These are phyloP conservation scores for Komagataella pastoris DNA, from an alignment of 805 yeast species.

Conservation along the genomic window DNA sequence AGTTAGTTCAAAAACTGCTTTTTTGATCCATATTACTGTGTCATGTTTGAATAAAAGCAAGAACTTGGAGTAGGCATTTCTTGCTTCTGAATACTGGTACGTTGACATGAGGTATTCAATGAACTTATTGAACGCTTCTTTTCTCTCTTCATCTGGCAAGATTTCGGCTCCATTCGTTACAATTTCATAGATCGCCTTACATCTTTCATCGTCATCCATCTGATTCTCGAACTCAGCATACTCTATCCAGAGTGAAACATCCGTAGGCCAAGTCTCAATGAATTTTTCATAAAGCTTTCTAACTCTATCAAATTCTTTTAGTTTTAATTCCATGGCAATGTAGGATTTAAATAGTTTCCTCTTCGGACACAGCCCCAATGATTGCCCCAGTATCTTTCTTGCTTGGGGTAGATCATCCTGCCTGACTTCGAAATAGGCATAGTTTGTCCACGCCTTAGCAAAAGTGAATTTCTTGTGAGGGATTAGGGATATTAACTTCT, in stretches of 20 bases:
- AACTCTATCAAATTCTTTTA: constrained; percentile 75
- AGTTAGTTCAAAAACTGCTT: constrained; percentile 60
- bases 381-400: constrained; percentile 57
- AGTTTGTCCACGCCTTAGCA: constrained; percentile 61
- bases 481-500: constrained; percentile 29
- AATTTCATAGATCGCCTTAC: constrained; percentile 46
- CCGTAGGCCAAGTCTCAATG: constrained; percentile 32
- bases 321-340: constrained; percentile 47
- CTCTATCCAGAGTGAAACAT: constrained; percentile 37
- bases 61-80: constrained; percentile 31
- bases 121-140: constrained; percentile 13
- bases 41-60: constrained; percentile 18
- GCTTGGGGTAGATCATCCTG: constrained; percentile 36
- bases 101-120: constrained; percentile 53
- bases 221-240: constrained; percentile 58
- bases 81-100: constrained; percentile 40
- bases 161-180: constrained; percentile 12
- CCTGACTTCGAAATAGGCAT: constrained; percentile 63
- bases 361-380: constrained; percentile 58
- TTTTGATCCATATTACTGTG: constrained; percentile 42
- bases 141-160: constrained; percentile 3
- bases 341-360: constrained; percentile 47
- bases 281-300: constrained; percentile 58
- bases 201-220: constrained; percentile 57
- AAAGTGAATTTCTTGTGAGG: constrained; percentile 56